Evolutionary conservation across 2,329 filamentous ascomycete genomes (phyloP), one percentile per base, ranked within the genome.

Genomic region (Eurotiales sp.): DNA sequence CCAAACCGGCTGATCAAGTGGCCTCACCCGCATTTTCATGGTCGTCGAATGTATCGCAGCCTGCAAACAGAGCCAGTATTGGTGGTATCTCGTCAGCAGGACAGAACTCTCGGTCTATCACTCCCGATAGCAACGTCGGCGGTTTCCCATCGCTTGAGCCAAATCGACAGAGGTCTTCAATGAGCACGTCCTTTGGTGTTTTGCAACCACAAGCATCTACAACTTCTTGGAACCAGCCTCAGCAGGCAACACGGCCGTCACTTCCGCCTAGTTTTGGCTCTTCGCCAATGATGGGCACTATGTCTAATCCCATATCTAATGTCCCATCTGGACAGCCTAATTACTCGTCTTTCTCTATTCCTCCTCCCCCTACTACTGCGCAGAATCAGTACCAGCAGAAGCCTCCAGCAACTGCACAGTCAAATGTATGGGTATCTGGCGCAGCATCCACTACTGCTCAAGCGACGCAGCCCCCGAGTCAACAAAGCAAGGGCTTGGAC

Each of bases 111-210:
- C 72, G 77, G 21, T 74, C 77, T 6, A 73, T 80, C 23, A 80
- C 78, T 10, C 77, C 78, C 8, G 77, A 81, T 60, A 73, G 72
- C 50, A 74, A 69, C 27, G 59, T 79, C 46, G 73, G 66, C 46
- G 68, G 65, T 8, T 77, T 78, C 54, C 70, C 75, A n/a, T 64
- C 72, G n/a, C 64, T 78, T 23, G 65, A 73, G 44, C 75, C 75
- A 30, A 56, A 70, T 42, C 64, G 66, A 41, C 64, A 67, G 50
- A 58, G 58, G 23, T 64, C 65, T 27, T 64, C 63, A 4, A 58
- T 64, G 7, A 14, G 58, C 8, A 43, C 54, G 58, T 25, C 45
- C 8, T 41, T 48, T 42, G 47, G 57, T 10, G 62, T 64, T 25
- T 58, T 65, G 55, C 67, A 69, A 46, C 63, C 8, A 22, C 57